phyloP scores from a whole-genome alignment of 2,329 filamentous ascomycete genomes.

The Fulvia fulva region DNA sequence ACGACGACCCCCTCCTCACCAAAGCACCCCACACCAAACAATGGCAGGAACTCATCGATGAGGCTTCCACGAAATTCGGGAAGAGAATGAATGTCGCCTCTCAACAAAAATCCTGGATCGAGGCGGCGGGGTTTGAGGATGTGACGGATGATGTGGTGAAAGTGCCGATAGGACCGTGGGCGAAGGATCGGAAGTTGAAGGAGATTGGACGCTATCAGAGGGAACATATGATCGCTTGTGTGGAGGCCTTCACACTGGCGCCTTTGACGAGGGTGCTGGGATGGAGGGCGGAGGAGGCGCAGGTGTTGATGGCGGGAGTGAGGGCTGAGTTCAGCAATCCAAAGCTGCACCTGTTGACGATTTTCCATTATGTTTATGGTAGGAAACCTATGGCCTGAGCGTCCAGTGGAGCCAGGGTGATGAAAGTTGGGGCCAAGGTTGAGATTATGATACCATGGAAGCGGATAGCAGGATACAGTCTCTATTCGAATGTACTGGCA shows the following conservation, averaged over 20 bases:
- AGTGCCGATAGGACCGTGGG: slow-evolving; percentile 33
- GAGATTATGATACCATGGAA: not conserved
- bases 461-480: not conserved
- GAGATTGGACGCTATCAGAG: slow-evolving; percentile 32
- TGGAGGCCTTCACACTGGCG: slow-evolving; percentile 36
- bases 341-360: slow-evolving; percentile 14
- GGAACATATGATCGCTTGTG: slow-evolving; percentile 17
- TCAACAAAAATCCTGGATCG: slow-evolving; percentile 13
- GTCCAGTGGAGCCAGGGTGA: not conserved
- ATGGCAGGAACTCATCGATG: slow-evolving; percentile 15
- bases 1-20: slow-evolving; percentile 23
- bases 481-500: no score
- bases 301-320: slow-evolving; percentile 16
- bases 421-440: not conserved
- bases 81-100: slow-evolving; percentile 16
- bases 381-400: slow-evolving; percentile 3
- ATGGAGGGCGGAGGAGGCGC: slow-evolving; percentile 29
- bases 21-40: slow-evolving; percentile 13
- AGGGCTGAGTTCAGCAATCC: slow-evolving; percentile 15
- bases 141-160: slow-evolving; percentile 18
- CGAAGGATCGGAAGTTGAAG: slow-evolving; percentile 35
- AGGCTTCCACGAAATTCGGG: slow-evolving; percentile 11
- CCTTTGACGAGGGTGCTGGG: slow-evolving; percentile 38
- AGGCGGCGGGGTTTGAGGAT: slow-evolving; percentile 18
- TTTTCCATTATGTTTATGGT: slow-evolving; percentile 14